Conservation (phyloP, 176 grass and related monocot genomes). For the Rhynchospora tenuis region DNA sequence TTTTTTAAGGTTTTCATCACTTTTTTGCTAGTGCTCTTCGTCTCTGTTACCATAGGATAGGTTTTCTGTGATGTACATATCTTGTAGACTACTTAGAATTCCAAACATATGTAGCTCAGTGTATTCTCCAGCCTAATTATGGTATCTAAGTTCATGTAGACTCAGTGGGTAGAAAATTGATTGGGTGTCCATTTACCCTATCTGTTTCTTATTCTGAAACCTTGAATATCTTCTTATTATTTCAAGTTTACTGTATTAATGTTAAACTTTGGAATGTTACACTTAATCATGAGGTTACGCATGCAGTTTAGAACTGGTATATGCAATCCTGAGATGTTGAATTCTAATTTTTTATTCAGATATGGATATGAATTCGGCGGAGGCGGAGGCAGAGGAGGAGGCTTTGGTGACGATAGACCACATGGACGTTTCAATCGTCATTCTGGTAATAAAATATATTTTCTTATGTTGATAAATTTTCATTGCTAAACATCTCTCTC, state of each 20-base stretch:
- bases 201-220: background rate
- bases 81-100: background rate
- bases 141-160: background rate
- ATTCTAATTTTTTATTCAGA: slow-evolving; percentile 19
- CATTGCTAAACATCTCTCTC: background rate
- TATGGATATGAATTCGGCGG: slow-evolving; percentile 69
- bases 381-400: slow-evolving; percentile 62
- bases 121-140: background rate
- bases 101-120: background rate
- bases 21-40: background rate
- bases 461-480: background rate
- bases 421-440: slow-evolving; percentile 59
- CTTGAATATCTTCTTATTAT: background rate
- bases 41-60: background rate
- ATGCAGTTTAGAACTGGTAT: background rate
- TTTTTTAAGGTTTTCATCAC: background rate
- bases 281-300: background rate
- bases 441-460: slow-evolving; percentile 32
- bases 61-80: slow-evolving; percentile 6
- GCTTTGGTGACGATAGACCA: slow-evolving; percentile 61
- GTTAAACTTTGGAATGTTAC: background rate
- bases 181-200: background rate
- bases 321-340: background rate
- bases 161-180: background rate
- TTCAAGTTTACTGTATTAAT: background rate